Evolutionary conservation across 192 early-diverging fungal genomes (phyloP), one percentile per base, ranked within the genome.

Genomic region (Mycoemilia scoparia): DNA sequence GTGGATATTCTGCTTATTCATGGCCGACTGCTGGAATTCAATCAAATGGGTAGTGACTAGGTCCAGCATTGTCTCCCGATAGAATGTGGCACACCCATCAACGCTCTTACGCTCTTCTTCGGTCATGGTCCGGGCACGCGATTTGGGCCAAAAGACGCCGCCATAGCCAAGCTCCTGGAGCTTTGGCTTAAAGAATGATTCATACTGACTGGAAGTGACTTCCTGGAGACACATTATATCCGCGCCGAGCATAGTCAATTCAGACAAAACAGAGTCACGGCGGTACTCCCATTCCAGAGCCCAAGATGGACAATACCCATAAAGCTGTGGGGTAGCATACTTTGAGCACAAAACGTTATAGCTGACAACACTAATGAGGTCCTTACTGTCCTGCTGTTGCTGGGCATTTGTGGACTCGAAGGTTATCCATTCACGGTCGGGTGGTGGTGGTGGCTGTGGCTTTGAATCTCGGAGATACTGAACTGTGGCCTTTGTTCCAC

Each of bases 1-100:
- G 27, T 81, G 79, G 27, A 92, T 80, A 45, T 92, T 89, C 17
- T 79, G 72, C 43, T 81, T 58, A 35, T 76, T 71, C 54, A 92
- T 70, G 7, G 84, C 87, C 36, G 79, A 69, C 49, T 90, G 89
- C 55, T 92, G 86, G 66, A 87, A 97, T 60, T 97, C 93, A 15
- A 97, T 67, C 32, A 81, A 45, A 27, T 86, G 76, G 46, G 85
- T 75, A n/a, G 90, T 82, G 17, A 86, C 43, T 22, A 82, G 46
- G 14, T 56, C 58, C 50, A 86, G 92, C 66, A 84, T 92, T 32
- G 69, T 64, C 36, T 70, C 34, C 43, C 83, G 84, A 65, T 71
- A 97, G 49, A 97, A 92, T 1, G 76, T 92, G 10, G 87, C 92
- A 55, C 92, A 97, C 5, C 92, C 92, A 54, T 97, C 92, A 2